Evolutionary conservation across 768 basidiomycete species (phyloP).

Genomic region (Macrolepiota dolichaula): DNA sequence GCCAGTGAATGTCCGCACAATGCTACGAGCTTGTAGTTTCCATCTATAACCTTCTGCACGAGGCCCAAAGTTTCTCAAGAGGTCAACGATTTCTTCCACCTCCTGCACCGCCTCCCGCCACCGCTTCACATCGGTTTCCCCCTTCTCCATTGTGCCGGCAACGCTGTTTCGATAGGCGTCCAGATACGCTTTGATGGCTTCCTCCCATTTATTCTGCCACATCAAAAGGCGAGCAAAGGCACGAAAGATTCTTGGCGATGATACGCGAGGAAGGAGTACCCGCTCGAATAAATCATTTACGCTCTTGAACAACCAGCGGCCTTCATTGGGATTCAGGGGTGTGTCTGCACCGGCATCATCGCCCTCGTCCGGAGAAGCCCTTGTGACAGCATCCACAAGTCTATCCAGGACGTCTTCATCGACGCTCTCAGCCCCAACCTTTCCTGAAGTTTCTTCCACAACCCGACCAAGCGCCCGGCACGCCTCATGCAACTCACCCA

Average conservation of each 20-base stretch:
- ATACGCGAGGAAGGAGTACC: conserved; percentile 79
- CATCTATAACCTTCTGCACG: conserved; percentile 60
- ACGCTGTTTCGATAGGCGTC: conserved; percentile 77
- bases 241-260: conserved; percentile 75
- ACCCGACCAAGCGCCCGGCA: conserved; percentile 80
- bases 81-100: conserved; percentile 81
- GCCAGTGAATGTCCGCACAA: conserved; percentile 87
- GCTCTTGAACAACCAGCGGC: conserved; percentile 60
- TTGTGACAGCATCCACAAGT: conserved; percentile 83
- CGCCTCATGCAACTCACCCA: conserved; percentile 89
- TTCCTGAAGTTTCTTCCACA: conserved; percentile 67
- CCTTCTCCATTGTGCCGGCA: conserved; percentile 58
- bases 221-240: conserved; percentile 80
- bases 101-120: conserved; percentile 79
- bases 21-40: conserved; percentile 82
- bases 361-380: conserved; percentile 35
- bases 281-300: conserved; percentile 74
- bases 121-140: conserved; percentile 61
- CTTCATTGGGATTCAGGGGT: conserved; percentile 53
- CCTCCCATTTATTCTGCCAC: conserved; percentile 70
- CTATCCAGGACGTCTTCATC: conserved; percentile 89
- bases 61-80: conserved; percentile 81
- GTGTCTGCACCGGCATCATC: conserved; percentile 22
- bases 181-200: conserved; percentile 78
- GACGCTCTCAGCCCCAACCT: conserved; percentile 50